Percentiles rank a stretch among this genome's conserved stretches.
Conservation (phyloP, 768 basidiomycete species). For the Pilatotrama ljubarskyi region DNA sequence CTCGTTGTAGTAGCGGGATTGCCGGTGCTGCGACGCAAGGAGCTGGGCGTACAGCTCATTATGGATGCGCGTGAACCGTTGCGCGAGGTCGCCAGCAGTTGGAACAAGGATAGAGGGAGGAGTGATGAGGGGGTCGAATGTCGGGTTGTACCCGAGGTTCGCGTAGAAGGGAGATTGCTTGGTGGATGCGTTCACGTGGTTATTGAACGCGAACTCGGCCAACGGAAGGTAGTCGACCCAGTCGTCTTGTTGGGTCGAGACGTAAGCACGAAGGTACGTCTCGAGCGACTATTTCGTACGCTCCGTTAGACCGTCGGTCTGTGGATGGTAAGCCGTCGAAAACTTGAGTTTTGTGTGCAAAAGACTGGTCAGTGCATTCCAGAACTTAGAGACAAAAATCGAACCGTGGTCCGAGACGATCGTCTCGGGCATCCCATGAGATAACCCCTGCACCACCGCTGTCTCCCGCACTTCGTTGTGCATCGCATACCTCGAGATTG, state of each 20-base stretch:
- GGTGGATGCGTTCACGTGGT: conserved; percentile 35
- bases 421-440: conserved; percentile 19
- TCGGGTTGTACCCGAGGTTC: conserved; percentile 12
- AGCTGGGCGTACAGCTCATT: conserved; percentile 37
- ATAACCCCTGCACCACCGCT: no score
- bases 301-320: conserved; percentile 43
- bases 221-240: conserved; percentile 42
- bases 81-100: conserved; percentile 34
- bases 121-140: conserved; percentile 30
- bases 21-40: conserved; percentile 30
- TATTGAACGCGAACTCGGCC: conserved; percentile 45
- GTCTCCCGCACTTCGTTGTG: no score
- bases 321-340: conserved; percentile 46
- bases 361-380: not conserved
- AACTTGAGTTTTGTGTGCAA: conserved; percentile 20
- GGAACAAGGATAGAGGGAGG: no score
- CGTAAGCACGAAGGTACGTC: conserved; percentile 38
- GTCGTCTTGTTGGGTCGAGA: conserved; percentile 42
- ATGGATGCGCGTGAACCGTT: conserved; percentile 34
- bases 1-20: conserved; percentile 33
- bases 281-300: conserved; percentile 40
- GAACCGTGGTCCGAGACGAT: conserved; percentile 25
- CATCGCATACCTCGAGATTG: no score
- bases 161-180: conserved; percentile 12
- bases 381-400: conserved; percentile 10